Evolutionary conservation across 768 basidiomycete species (phyloP).

Genomic region (Suillus subaureus): DNA sequence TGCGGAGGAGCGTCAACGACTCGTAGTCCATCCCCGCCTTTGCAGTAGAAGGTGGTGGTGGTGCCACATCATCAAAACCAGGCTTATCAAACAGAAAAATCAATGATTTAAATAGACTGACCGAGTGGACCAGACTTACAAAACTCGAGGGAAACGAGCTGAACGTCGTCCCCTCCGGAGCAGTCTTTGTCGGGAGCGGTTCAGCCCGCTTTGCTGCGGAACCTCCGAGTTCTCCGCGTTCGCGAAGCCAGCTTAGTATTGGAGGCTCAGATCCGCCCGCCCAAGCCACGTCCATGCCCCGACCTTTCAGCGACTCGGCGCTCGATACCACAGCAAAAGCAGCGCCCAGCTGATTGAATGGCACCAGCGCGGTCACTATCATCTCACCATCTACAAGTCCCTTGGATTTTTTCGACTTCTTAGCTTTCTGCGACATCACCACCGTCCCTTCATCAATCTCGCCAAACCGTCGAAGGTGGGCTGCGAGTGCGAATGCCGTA

Average conservation of each 20-base stretch:
- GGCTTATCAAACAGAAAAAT: background rate
- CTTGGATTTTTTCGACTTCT: constrained; percentile 40
- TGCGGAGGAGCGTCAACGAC: constrained; percentile 74
- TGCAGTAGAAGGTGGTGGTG: constrained; percentile 25
- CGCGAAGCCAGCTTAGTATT: constrained; percentile 72
- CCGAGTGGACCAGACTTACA: constrained; percentile 40
- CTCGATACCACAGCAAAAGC: constrained; percentile 77
- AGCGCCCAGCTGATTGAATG: constrained; percentile 74
- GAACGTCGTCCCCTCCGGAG: constrained; percentile 37
- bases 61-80: constrained; percentile 7
- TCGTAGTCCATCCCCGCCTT: constrained; percentile 69
- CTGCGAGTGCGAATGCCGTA: constrained; percentile 22
- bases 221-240: constrained; percentile 62
- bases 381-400: constrained; percentile 46
- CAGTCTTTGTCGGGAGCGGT: constrained; percentile 26
- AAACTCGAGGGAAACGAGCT: constrained; percentile 57
- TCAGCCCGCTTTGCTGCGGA: constrained; percentile 15
- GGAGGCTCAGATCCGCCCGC: constrained; percentile 70
- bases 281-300: constrained; percentile 76
- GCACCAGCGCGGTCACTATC: constrained; percentile 69
- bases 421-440: constrained; percentile 66
- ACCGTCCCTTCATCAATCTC: constrained; percentile 62
- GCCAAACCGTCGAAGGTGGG: constrained; percentile 63
- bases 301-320: constrained; percentile 49
- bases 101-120: background rate